Base-by-base conservation (phyloP, 495 filamentous ascomycete genomes). In the Aeminium ludgeri region DNA sequence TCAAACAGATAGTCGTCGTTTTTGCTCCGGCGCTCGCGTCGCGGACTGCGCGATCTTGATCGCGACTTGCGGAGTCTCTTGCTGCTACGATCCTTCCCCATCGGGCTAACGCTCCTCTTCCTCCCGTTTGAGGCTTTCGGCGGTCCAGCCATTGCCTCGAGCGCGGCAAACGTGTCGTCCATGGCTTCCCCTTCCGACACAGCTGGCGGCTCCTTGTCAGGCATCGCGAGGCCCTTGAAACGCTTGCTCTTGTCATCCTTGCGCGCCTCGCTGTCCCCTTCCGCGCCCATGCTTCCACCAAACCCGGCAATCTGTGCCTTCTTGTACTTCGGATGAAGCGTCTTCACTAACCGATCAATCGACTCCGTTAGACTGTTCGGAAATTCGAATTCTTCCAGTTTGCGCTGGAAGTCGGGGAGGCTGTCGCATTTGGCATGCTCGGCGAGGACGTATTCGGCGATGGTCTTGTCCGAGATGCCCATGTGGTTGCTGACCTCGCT, bases 401-500 rank as follows among this genome's bases (percentile, higher is more conserved):
- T 65, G 50, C 69, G 66, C 61, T 76, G 72, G 62, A 93, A 93
- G 4, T 79, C 74, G 12, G 65, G 55, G 34, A 82, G 63, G 2
- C 66, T 69, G 13, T 59, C 62, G 63, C 76, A 83, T 74, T 86
- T 73, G 52, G 79, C 55, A 51, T 92, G 83, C 50, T 91, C 82
- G 45, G 77, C 82, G 50, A 97, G 94, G 41, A 96, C 70, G 57
- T 91, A 97, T 59, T 96, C 89, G 37, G 89, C 86, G 13, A 96
- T 66, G 1, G 84, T 93, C 63, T 92, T 94, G 56, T 97, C 87
- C 59, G 67, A 80, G 53, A 95, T 77, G 25, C 87, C 85, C 40
- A 97, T 61, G 62, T 97, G 82, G 60, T 97, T 97, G 50, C 85
- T 78, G 32, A 96, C 66, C 63, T 97, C 89, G 23, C 78, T 84